These are phyloP conservation scores for Kickxella alabastrina DNA, from an alignment of 192 early-diverging fungal species.

Conservation along the genomic window DNA sequence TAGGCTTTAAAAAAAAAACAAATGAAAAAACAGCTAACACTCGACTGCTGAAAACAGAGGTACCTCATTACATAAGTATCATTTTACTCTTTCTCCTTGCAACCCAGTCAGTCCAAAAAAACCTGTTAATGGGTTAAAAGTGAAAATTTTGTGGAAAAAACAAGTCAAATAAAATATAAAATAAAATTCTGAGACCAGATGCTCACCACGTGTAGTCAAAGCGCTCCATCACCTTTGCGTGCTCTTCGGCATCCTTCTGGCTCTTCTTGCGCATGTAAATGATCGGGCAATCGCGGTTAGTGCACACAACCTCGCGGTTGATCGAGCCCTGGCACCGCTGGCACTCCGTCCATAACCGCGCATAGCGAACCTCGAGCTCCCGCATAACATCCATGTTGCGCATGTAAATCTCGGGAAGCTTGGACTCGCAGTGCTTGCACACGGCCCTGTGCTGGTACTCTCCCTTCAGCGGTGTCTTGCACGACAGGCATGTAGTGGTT, in stretches of 20 bases:
- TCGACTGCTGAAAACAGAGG: too few species aligned
- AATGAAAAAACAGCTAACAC: too few species aligned
- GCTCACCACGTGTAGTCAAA: constrained; percentile 64
- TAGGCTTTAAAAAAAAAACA: too few species aligned
- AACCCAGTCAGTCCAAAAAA: too few species aligned
- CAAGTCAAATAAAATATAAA: neutral
- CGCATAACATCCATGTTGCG: constrained; percentile 69
- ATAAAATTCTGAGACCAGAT: neutral
- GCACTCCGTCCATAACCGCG: constrained; percentile 95
- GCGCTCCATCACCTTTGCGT: constrained; percentile 64
- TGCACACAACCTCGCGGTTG: constrained; percentile 94
- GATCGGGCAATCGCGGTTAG: constrained; percentile 93
- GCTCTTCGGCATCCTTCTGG: constrained; percentile 86
- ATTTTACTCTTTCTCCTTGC: too few species aligned
- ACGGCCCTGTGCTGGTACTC: constrained; percentile 64
- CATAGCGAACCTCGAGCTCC: constrained; percentile 70
- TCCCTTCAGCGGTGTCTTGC: constrained; percentile 77
- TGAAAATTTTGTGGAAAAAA: too few species aligned
- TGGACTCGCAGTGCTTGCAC: constrained; percentile 72
- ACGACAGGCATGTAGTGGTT: constrained; percentile 87
- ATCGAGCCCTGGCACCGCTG: constrained; percentile 93
- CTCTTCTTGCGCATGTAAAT: constrained; percentile 98
- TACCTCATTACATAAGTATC: too few species aligned
- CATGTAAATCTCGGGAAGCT: constrained; percentile 72
- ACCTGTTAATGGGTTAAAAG: too few species aligned